Conservation (phyloP, 2,329 filamentous ascomycete species). For the Fusarium sp. region DNA sequence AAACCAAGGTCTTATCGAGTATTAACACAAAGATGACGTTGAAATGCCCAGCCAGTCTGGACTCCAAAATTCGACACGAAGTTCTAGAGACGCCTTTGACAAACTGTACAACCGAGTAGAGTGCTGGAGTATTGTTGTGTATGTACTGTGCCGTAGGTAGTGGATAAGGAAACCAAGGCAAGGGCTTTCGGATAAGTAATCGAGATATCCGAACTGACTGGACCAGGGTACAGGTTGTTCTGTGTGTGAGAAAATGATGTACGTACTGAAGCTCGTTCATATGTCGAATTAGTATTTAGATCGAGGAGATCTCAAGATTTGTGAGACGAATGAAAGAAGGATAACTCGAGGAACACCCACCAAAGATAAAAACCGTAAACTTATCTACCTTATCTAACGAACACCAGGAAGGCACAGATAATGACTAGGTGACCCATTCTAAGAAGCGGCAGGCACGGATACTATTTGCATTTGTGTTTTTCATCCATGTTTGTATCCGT, state of each 20-base stretch:
- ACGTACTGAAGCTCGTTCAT: too few species aligned
- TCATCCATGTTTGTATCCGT: too few species aligned
- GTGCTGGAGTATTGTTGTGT: not conserved
- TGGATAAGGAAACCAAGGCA: not conserved
- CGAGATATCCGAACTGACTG: not conserved
- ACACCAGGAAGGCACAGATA: too few species aligned
- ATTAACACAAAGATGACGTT: not conserved
- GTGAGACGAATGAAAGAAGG: not conserved
- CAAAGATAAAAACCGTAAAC: too few species aligned
- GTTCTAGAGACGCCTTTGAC: not conserved
- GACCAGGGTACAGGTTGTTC: not conserved
- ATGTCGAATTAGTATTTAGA: not conserved
- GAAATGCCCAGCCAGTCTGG: not conserved
- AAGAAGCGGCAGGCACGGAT: too few species aligned
- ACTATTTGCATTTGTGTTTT: too few species aligned
- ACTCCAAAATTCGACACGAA: not conserved
- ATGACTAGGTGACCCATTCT: too few species aligned
- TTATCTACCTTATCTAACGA: too few species aligned
- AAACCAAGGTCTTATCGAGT: not conserved
- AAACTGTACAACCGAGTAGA: not conserved
- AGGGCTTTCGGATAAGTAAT: conserved; percentile 13
- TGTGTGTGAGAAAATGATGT: too few species aligned
- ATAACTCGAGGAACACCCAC: not conserved
- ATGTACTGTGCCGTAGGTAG: not conserved
- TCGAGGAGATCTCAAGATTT: not conserved